phyloP scores from a whole-genome alignment of 2,329 filamentous ascomycete genomes.

The Davidsoniella eucalypti region DNA sequence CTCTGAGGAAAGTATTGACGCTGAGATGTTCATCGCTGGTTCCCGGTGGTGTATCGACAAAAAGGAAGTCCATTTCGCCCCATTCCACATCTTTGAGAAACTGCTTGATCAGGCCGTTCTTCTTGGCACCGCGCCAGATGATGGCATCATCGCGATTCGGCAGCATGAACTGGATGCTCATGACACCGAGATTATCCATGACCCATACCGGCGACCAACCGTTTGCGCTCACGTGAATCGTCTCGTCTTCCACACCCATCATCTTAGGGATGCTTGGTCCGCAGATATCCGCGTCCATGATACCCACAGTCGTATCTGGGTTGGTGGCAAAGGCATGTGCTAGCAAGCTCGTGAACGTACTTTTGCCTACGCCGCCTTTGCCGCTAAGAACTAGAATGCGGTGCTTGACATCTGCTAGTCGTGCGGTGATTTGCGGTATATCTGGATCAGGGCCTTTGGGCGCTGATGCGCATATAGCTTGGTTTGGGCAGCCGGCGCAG shows the following conservation, averaged over 20 bases:
- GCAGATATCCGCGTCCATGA: constrained; percentile 98
- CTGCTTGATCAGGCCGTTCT: constrained; percentile 95
- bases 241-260: constrained; percentile 92
- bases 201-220: constrained; percentile 97
- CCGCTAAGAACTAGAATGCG: constrained; percentile 87
- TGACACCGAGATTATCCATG: constrained; percentile 80
- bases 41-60: constrained; percentile 90
- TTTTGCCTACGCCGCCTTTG: constrained; percentile 94
- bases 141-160: constrained; percentile 86
- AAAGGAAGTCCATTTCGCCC: constrained; percentile 82
- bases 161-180: constrained; percentile 98
- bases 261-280: constrained; percentile 95
- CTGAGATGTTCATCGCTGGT: constrained; percentile 91
- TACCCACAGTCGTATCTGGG: constrained; percentile 61
- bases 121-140: constrained; percentile 96
- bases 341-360: constrained; percentile 77
- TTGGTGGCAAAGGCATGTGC: constrained; percentile 79
- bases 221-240: constrained; percentile 72
- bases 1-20: constrained; percentile 81
- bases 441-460: constrained; percentile 94
- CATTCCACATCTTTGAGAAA: constrained; percentile 97
- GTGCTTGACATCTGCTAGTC: constrained; percentile 67
- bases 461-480: constrained; percentile 82
- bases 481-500: constrained; percentile 90
- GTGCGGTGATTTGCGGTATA: constrained; percentile 70